These are phyloP conservation scores for Hansfordia pulvinata DNA, from an alignment of 2,329 filamentous ascomycete genomes.

Conservation along the genomic window DNA sequence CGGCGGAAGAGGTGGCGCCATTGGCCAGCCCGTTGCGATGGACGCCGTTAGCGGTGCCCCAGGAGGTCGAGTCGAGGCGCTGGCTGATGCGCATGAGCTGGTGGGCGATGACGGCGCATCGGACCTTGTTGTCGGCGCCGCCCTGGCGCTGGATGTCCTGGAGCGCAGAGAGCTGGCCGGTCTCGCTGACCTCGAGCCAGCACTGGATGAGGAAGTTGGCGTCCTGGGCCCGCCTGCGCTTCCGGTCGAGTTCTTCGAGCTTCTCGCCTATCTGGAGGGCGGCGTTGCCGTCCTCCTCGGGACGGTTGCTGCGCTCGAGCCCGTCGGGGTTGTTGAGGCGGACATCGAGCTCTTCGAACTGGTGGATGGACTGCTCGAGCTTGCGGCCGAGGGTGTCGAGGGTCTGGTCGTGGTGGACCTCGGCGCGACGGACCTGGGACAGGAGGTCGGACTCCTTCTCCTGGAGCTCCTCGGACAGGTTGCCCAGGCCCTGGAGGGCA, in stretches of 20 bases:
- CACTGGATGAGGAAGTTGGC: conserved; percentile 92
- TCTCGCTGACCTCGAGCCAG: conserved; percentile 90
- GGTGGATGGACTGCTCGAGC: conserved; percentile 80
- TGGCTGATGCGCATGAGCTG: conserved; percentile 92
- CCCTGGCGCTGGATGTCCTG: conserved; percentile 80
- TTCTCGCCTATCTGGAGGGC: conserved; percentile 91
- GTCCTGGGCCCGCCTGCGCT: conserved; percentile 79
- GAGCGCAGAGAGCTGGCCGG: conserved; percentile 72
- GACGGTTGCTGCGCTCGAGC: conserved; percentile 30
- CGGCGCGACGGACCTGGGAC: conserved; percentile 79
- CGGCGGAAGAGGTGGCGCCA: conserved; percentile 26
- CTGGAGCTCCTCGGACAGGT: conserved; percentile 72
- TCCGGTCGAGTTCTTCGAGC: conserved; percentile 86
- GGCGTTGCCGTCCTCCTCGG: conserved; percentile 62
- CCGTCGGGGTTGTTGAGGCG: conserved; percentile 53
- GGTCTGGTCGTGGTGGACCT: conserved; percentile 84
- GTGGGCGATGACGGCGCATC: conserved; percentile 84
- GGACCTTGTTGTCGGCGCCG: conserved; percentile 81
- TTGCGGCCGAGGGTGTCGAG: conserved; percentile 78
- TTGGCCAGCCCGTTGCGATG: conserved; percentile 35
- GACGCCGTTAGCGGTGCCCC: conserved; percentile 47
- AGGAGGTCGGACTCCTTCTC: conserved; percentile 82
- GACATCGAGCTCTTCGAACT: conserved; percentile 81
- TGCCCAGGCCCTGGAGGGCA: conserved; percentile 53
- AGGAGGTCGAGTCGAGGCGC: conserved; percentile 66